phyloP scores from a whole-genome alignment of 1,284 basidiomycete species.

The Pseudozyma pruni region DNA sequence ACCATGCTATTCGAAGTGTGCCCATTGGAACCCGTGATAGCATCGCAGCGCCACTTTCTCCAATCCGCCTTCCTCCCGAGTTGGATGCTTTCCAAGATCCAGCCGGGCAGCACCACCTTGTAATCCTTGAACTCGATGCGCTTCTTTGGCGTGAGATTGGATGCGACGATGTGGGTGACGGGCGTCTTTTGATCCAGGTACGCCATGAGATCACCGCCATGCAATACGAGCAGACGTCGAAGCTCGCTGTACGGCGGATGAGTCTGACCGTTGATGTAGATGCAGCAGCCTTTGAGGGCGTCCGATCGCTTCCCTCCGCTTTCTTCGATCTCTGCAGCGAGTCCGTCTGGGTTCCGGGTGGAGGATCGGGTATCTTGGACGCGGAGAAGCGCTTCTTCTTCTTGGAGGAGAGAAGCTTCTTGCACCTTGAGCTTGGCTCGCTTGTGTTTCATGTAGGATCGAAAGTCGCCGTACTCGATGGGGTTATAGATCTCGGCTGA shows the following conservation, averaged over 20 bases:
- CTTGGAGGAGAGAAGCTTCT: slow-evolving; percentile 46
- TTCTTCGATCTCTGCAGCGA: slow-evolving; percentile 22
- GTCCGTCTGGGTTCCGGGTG: background rate
- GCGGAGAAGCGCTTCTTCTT: slow-evolving; percentile 35
- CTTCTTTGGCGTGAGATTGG: slow-evolving; percentile 87
- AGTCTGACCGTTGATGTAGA: slow-evolving; percentile 87
- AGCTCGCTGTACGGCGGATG: slow-evolving; percentile 86
- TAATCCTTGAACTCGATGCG: slow-evolving; percentile 85
- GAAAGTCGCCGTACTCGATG: slow-evolving; percentile 82
- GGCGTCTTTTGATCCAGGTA: slow-evolving; percentile 80
- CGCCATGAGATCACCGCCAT: slow-evolving; percentile 85
- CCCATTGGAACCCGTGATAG: slow-evolving; percentile 33
- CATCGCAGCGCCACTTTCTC: slow-evolving; percentile 69
- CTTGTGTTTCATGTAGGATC: slow-evolving; percentile 88
- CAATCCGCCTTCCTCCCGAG: slow-evolving; percentile 79
- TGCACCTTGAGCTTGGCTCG: slow-evolving; percentile 75
- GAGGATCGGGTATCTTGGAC: slow-evolving; percentile 5
- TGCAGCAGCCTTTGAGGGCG: slow-evolving; percentile 55
- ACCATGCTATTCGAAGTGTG: slow-evolving; percentile 40
- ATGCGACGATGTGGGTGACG: slow-evolving; percentile 85
- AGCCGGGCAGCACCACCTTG: slow-evolving; percentile 87
- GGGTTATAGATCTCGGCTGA: slow-evolving; percentile 74
- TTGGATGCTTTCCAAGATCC: slow-evolving; percentile 82
- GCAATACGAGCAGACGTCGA: slow-evolving; percentile 79
- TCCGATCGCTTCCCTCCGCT: slow-evolving; percentile 25